A percentile compares a stretch with the other conserved stretches of the same genome.
phyloP scores from a whole-genome alignment of 768 basidiomycete species.

The Termitomyces titanicus region DNA sequence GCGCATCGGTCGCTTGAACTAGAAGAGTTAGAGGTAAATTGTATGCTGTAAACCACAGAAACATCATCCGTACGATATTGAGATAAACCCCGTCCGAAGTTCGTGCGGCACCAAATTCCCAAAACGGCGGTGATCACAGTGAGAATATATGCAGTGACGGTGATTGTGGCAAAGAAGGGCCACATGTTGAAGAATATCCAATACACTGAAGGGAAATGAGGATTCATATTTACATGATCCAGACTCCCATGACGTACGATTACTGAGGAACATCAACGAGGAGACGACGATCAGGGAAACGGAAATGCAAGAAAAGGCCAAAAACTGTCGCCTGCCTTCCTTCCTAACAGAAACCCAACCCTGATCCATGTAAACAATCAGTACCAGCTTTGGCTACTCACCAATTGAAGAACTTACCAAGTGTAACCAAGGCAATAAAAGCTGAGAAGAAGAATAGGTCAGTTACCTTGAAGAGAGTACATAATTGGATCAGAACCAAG shows the following conservation, averaged over 20 bases:
- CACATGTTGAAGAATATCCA: slow-evolving; percentile 39
- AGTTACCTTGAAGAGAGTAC: background rate
- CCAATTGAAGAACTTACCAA: slow-evolving; percentile 27
- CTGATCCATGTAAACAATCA: slow-evolving; percentile 20
- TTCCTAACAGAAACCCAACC: slow-evolving; percentile 47
- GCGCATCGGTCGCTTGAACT: slow-evolving; percentile 38
- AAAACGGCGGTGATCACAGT: slow-evolving; percentile 37
- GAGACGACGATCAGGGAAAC: slow-evolving; percentile 34
- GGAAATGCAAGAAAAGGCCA: slow-evolving; percentile 35
- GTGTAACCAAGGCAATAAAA: slow-evolving; percentile 43
- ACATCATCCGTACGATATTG: slow-evolving; percentile 42
- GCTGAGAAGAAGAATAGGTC: slow-evolving; percentile 20
- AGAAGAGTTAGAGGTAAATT: background rate
- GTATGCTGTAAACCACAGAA: background rate
- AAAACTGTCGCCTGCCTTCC: slow-evolving; percentile 38
- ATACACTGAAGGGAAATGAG: slow-evolving; percentile 28
- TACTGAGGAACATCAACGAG: slow-evolving; percentile 39
- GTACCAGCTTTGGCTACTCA: background rate
- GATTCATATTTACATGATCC: background rate
- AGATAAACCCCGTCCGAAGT: slow-evolving; percentile 53
- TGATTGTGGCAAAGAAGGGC: slow-evolving; percentile 47
- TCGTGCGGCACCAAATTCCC: slow-evolving; percentile 45
- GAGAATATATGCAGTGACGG: slow-evolving; percentile 38
- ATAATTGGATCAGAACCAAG: slow-evolving; percentile 24
- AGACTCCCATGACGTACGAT: slow-evolving; percentile 28